A percentile compares a stretch with the other conserved stretches of the same genome.
phyloP scores from a whole-genome alignment of 1,284 basidiomycete species.

The Pyrrhoderma noxium region DNA sequence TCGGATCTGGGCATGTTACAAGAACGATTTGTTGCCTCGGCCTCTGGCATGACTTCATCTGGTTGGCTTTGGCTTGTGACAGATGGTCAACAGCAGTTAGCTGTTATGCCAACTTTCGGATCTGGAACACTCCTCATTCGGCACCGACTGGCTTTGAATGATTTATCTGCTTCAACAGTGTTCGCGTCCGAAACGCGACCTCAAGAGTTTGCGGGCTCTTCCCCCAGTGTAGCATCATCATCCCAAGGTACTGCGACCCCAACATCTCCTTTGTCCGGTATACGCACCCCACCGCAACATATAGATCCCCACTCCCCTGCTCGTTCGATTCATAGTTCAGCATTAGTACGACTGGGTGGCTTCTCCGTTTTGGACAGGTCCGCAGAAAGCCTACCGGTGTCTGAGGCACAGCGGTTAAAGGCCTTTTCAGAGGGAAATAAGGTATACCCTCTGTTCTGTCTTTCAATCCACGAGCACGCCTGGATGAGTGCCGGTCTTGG shows the following conservation, averaged over 20 bases:
- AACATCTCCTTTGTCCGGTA: conserved; percentile 30
- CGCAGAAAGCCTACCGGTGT: neutral
- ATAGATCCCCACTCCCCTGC: conserved; percentile 25
- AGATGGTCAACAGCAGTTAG: conserved; percentile 58
- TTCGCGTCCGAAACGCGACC: neutral
- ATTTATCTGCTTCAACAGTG: neutral
- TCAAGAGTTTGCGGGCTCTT: neutral
- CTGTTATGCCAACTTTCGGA: conserved; percentile 80
- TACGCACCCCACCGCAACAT: conserved; percentile 22
- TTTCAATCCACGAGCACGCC: conserved; percentile 86
- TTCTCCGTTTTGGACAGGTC: neutral
- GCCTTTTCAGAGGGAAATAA: neutral
- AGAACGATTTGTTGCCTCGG: conserved; percentile 70
- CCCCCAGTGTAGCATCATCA: neutral
- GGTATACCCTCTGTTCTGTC: conserved; percentile 69
- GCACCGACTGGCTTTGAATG: conserved; percentile 31
- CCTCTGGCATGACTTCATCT: conserved; percentile 69
- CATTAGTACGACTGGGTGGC: neutral
- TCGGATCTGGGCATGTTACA: conserved; percentile 67
- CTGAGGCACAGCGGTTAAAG: neutral
- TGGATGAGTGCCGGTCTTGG: conserved; percentile 89
- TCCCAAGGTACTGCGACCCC: conserved; percentile 14
- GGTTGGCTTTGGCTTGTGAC: conserved; percentile 89
- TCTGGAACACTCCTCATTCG: conserved; percentile 84
- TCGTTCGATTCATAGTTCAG: conserved; percentile 22